Base-by-base conservation (phyloP, 2,329 filamentous ascomycete genomes). In the Colletotrichum aenigma region DNA sequence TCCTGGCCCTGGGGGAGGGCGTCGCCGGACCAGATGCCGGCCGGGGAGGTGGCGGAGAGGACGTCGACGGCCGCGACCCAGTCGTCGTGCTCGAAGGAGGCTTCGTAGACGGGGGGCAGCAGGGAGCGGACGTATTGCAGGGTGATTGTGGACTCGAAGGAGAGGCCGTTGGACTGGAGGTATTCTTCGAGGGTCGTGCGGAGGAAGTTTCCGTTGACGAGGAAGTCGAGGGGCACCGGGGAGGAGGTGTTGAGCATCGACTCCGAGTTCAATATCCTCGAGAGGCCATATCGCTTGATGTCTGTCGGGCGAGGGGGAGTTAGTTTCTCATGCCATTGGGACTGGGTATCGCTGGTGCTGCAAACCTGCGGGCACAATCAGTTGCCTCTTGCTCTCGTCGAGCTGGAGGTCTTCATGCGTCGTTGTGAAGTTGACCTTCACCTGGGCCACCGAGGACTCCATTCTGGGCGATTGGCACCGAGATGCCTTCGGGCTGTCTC, bases 71-170 rank as follows among this genome's bases (percentile, higher is more conserved):
- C 91, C 83, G 95, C 95, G 65, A 99, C 94, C 97, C 97, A 99
- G 84, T 98, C 97, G 82, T 99, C 96, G 84, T 99, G 96, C 87
- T 98, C 94, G 83, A 98, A 99, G 82, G 94, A 97, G 15, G 96
- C 94, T 79, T 98, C 93, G 84, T 97, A 96, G 43, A 94, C 89
- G 21, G 97, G 97, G 9, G 97, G 97, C 76, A 98, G 92, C 79
- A 98, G 88, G 78, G 96, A 97, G 80, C 96, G 94, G 43, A 98
- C 95, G 85, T 98, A 99, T 87, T 98, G 96, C 73, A 99, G 90
- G 43, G 93, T 94, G 68, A 99, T 87, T 6, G 94, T 96, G 6
- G 93, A 94, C 87, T 99, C 97, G 56, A 95, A 91, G 24, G 95
- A 98, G 76, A 98, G 93, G 66, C 96, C 96, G 81, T 97, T 94